phyloP scores from a whole-genome alignment of 2,329 filamentous ascomycete genomes.

The Pezizomycotina sp. region DNA sequence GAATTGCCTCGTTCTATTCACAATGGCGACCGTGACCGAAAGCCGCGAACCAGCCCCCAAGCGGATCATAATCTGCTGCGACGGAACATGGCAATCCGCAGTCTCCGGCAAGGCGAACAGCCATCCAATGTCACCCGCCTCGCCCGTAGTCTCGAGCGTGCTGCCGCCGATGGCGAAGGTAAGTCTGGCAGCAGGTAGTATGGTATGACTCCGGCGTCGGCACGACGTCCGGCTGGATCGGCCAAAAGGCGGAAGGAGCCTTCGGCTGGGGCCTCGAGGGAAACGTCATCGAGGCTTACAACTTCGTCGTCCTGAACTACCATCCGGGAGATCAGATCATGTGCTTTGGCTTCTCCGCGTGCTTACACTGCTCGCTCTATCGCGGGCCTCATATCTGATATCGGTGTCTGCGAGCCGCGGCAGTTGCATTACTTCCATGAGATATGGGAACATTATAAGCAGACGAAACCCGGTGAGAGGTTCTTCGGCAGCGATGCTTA shows the following conservation, averaged over 20 bases:
- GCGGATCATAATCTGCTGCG: slow-evolving; percentile 21
- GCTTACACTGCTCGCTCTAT: slow-evolving; percentile 42
- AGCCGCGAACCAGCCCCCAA: slow-evolving; percentile 10
- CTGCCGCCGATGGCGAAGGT: background rate
- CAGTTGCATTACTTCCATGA: slow-evolving; percentile 10
- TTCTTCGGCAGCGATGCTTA: slow-evolving; percentile 8
- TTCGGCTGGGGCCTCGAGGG: slow-evolving; percentile 22
- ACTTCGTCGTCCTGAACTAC: slow-evolving; percentile 46
- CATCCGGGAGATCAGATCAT: slow-evolving; percentile 40
- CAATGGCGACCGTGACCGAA: too few relatives aligned
- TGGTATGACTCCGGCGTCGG: slow-evolving; percentile 47
- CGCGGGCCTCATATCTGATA: slow-evolving; percentile 35
- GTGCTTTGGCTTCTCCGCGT: slow-evolving; percentile 40
- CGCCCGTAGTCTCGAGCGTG: background rate
- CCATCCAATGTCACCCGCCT: slow-evolving; percentile 36
- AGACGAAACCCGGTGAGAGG: slow-evolving; percentile 1
- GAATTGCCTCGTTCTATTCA: too few relatives aligned
- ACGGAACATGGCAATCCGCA: slow-evolving; percentile 22
- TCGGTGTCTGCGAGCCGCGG: slow-evolving; percentile 5
- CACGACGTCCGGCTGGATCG: slow-evolving; percentile 3
- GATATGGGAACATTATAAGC: slow-evolving; percentile 7
- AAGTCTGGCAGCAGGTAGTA: slow-evolving; percentile 31
- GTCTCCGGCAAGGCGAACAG: slow-evolving; percentile 18
- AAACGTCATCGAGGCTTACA: slow-evolving; percentile 45
- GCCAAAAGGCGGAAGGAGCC: slow-evolving; percentile 1